Conservation (phyloP, 23 red algal genomes). For the Gracilariopsis chorda region DNA sequence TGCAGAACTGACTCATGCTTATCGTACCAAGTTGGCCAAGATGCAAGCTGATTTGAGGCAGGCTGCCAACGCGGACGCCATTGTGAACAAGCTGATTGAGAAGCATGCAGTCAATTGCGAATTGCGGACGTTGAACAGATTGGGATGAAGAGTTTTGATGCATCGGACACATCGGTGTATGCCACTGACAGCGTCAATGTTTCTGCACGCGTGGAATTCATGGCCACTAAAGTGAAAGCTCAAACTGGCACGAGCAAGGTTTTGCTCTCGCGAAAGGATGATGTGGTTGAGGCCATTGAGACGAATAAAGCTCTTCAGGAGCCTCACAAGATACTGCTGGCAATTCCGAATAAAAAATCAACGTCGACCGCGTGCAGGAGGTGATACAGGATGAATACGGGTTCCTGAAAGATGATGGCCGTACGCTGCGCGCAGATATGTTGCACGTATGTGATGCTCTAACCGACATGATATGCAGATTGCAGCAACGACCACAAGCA, state of each 20-base stretch:
- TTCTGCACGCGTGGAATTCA: background rate
- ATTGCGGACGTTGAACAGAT: background rate
- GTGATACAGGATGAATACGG: slow-evolving; percentile 41
- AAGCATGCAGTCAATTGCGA: background rate
- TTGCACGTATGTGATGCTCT: background rate
- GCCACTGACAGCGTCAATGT: background rate
- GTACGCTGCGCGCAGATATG: background rate
- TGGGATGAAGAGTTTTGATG: background rate
- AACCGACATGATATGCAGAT: background rate
- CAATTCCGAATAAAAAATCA: slow-evolving; percentile 11
- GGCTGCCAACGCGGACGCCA: slow-evolving; percentile 53
- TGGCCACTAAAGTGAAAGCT: background rate
- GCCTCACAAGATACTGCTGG: background rate
- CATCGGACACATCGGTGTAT: background rate
- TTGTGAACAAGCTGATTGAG: slow-evolving; percentile 29
- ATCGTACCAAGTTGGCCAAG: background rate
- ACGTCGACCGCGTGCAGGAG: background rate
- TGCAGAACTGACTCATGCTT: slow-evolving; percentile 1
- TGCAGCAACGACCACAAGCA: background rate
- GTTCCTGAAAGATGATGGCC: background rate
- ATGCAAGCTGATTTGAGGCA: slow-evolving; percentile 25
- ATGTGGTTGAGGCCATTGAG: slow-evolving; percentile 33
- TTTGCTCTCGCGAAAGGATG: slow-evolving; percentile 11
- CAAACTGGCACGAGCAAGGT: background rate
- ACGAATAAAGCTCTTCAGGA: slow-evolving; percentile 29